phyloP scores from a whole-genome alignment of 148 eudicot species.

The Rhododendron williamsianum region DNA sequence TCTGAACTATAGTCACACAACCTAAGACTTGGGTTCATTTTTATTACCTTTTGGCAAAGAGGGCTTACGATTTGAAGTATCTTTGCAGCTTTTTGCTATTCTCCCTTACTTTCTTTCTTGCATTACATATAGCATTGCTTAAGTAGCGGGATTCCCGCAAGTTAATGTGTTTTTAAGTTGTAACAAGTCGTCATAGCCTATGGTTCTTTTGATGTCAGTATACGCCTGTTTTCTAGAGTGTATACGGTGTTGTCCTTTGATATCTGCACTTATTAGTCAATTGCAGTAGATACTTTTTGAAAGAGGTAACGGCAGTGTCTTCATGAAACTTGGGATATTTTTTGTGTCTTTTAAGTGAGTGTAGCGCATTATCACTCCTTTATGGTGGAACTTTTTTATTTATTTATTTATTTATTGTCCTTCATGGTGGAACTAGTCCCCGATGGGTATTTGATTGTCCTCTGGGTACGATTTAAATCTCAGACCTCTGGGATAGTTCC shows the following conservation, averaged over 20 bases:
- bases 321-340: not conserved
- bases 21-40: not conserved
- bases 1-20: not conserved
- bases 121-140: not conserved
- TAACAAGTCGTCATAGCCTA: not conserved
- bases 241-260: not conserved
- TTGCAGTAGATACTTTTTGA: not conserved
- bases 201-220: not conserved
- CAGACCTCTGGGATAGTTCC: not conserved
- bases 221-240: not conserved
- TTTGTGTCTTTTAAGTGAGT: not conserved
- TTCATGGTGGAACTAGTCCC: not conserved
- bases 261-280: not conserved
- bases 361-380: not conserved
- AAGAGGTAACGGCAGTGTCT: not conserved
- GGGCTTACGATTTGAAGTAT: not conserved
- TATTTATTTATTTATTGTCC: too few species aligned
- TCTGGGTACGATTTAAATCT: not conserved
- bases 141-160: not conserved
- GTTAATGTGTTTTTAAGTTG: not conserved
- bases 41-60: not conserved
- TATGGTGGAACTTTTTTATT: too few species aligned
- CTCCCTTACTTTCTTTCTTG: not conserved
- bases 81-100: not conserved
- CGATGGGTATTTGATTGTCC: not conserved